Conservation (phyloP, 305 asterid species). For the Ajuga reptans region DNA sequence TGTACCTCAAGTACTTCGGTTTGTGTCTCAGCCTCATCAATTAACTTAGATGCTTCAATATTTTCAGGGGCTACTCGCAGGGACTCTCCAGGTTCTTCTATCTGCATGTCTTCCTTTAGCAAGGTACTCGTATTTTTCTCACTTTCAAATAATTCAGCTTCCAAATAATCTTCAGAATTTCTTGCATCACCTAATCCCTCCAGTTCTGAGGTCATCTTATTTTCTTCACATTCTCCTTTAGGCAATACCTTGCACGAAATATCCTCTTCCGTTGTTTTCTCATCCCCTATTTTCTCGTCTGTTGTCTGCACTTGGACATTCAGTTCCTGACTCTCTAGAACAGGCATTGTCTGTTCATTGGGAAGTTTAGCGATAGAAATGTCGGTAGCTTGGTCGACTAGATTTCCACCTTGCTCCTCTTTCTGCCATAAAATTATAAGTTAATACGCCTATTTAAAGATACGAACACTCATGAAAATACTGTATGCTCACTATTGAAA, state of each 20-base stretch:
- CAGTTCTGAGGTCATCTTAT: neutral
- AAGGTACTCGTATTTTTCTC: neutral
- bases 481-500: no score
- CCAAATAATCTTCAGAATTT: neutral
- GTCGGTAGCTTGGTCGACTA: no score
- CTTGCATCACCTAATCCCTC: neutral
- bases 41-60: no score
- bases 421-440: no score
- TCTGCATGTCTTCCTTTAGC: neutral
- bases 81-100: neutral
- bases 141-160: neutral
- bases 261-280: constrained; percentile 1
- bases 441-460: no score
- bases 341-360: no score
- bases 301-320: neutral
- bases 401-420: no score
- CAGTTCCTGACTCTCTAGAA: neutral
- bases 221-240: neutral
- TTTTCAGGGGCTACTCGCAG: neutral
- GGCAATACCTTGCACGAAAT: neutral
- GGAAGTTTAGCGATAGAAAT: no score
- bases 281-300: neutral
- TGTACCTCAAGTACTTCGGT: no score
- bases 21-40: no score
- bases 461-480: no score